These are phyloP conservation scores for Adansonia grandidieri DNA, from an alignment of 441 rosid species.

Conservation along the genomic window DNA sequence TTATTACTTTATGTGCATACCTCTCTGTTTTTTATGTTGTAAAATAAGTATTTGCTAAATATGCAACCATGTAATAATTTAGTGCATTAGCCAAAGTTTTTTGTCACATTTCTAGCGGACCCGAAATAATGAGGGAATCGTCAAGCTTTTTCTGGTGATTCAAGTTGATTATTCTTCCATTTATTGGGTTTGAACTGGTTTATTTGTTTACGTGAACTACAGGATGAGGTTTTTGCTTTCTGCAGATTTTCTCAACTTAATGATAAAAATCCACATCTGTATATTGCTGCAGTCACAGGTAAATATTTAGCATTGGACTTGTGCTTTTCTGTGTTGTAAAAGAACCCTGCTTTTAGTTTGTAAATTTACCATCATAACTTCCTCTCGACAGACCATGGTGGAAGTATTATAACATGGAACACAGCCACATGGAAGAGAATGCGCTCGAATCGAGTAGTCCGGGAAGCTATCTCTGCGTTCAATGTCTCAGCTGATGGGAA, in stretches of 20 bases:
- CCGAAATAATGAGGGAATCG: not conserved
- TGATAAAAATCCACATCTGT: conserved; percentile 58
- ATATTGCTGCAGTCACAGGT: conserved; percentile 84
- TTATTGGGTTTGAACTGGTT: conserved; percentile 29
- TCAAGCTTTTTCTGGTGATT: conserved; percentile 8
- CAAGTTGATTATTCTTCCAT: conserved; percentile 23
- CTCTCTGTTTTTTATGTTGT: not conserved
- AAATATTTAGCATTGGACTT: conserved; percentile 18
- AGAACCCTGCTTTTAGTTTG: not conserved
- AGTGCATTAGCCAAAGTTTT: not conserved
- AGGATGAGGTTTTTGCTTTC: conserved; percentile 84
- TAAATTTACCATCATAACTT: conserved; percentile 23
- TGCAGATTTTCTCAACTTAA: conserved; percentile 72
- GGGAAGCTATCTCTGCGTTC: conserved; percentile 67
- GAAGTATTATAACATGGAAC: conserved; percentile 72
- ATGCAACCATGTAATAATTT: not conserved
- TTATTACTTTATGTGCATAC: not conserved
- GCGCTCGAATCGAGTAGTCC: conserved; percentile 55
- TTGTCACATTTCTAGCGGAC: not conserved
- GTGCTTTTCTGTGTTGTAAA: not conserved
- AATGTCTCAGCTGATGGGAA: conserved; percentile 85
- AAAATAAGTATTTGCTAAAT: not conserved
- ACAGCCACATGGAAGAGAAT: conserved; percentile 70
- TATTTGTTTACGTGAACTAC: conserved; percentile 33
- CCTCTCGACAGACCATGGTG: conserved; percentile 58